phyloP scores from a whole-genome alignment of 1,284 basidiomycete genomes.

The Cerioporus squamosus region DNA sequence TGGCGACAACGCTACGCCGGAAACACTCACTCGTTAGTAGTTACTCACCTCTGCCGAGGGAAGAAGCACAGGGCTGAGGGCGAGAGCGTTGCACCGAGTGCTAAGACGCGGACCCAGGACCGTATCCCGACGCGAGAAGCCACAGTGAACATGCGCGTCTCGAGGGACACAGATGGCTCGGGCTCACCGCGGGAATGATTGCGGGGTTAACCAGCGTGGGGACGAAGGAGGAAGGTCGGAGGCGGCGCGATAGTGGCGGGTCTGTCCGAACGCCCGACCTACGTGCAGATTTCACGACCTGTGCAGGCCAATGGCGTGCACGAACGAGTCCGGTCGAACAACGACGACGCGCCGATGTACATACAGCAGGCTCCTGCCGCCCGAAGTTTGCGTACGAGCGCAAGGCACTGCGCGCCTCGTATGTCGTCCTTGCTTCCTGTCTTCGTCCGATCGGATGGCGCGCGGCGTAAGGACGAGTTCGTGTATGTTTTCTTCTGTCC shows the following conservation, averaged over 20 bases:
- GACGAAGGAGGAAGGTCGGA: neutral
- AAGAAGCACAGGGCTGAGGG: conserved; percentile 1
- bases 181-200: no score
- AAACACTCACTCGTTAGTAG: no score
- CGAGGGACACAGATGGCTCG: neutral
- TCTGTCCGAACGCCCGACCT: conserved; percentile 7
- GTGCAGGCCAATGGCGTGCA: no score
- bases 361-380: neutral
- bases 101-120: conserved; percentile 4
- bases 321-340: no score
- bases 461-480: neutral
- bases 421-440: neutral
- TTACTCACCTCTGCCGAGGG: neutral
- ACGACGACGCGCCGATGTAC: neutral
- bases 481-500: no score
- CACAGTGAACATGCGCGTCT: neutral
- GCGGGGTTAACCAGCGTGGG: no score
- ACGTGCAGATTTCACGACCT: no score
- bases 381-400: neutral
- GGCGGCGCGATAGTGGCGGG: conserved; percentile 8
- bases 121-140: conserved; percentile 10
- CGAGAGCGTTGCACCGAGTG: neutral
- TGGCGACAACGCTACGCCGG: no score
- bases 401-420: neutral
- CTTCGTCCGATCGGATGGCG: conserved; percentile 7